Percentiles rank a stretch among this genome's conserved stretches.
Evolutionary conservation across 202 grass and related monocot genomes (phyloP).

Genomic region (Zoysia matrella): DNA sequence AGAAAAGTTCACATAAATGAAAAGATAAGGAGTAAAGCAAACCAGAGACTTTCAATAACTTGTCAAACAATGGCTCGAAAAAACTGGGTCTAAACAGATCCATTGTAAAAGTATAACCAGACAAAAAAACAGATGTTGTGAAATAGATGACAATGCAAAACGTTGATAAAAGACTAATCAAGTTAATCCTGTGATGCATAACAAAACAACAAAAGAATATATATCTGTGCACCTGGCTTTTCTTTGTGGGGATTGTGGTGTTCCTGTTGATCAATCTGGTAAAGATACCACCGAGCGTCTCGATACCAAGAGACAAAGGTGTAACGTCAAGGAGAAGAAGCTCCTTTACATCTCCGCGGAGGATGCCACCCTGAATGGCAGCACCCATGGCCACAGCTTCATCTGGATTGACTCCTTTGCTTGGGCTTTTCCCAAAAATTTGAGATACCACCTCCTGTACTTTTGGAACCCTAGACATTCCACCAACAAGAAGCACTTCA

Average conservation of each 20-base stretch:
- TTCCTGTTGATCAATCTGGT: conserved; percentile 40
- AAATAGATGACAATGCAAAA: not conserved
- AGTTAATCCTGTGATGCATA: not conserved
- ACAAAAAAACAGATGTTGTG: not conserved
- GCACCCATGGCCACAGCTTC: conserved; percentile 94
- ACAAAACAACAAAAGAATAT: not conserved
- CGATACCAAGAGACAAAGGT: conserved; percentile 92
- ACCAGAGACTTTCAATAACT: no score
- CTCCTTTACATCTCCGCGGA: conserved; percentile 96
- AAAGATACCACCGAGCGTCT: conserved; percentile 93
- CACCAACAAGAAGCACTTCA: conserved; percentile 96
- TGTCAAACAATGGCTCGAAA: no score
- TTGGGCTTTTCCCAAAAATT: conserved; percentile 30
- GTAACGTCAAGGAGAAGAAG: conserved; percentile 94
- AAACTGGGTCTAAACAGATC: no score
- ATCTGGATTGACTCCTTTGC: conserved; percentile 96
- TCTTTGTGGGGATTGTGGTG: conserved; percentile 97
- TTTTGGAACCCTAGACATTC: conserved; percentile 98
- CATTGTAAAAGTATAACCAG: no score
- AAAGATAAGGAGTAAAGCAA: no score
- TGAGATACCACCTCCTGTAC: conserved; percentile 84
- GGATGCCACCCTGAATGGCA: conserved; percentile 91
- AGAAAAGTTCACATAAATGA: no score
- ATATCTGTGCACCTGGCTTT: conserved; percentile 64
- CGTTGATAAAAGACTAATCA: not conserved